Conservation (phyloP, 2,329 filamentous ascomycete genomes). For the Septoria linicola region DNA sequence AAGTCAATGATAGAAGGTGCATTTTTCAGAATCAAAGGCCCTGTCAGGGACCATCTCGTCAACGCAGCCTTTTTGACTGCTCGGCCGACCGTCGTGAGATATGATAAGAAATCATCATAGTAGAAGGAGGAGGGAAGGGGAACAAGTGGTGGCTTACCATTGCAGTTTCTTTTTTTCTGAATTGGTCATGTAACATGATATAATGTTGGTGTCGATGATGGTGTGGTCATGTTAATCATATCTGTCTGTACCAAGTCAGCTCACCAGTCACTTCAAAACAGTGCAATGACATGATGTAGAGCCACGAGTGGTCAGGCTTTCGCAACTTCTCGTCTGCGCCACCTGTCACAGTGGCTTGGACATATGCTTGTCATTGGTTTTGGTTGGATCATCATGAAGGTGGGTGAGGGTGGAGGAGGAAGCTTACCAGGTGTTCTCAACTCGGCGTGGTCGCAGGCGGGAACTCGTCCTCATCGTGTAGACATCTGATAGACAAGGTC, state of each 20-base stretch:
- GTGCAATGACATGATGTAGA: not conserved
- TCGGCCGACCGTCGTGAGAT: slow-evolving; percentile 46
- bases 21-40: slow-evolving; percentile 34
- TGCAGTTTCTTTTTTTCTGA: no score
- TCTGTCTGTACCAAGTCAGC: not conserved
- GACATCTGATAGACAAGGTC: not conserved
- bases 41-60: slow-evolving; percentile 43
- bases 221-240: not conserved
- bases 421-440: no score
- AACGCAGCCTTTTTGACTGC: slow-evolving; percentile 39
- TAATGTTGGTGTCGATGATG: no score
- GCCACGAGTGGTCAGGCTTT: slow-evolving; percentile 27
- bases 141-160: slow-evolving; percentile 7
- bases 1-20: not conserved
- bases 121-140: slow-evolving; percentile 5
- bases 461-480: no score
- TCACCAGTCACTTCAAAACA: not conserved
- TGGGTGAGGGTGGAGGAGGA: not conserved
- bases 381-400: slow-evolving; percentile 37
- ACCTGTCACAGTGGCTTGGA: slow-evolving; percentile 42
- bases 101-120: slow-evolving; percentile 38
- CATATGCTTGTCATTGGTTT: slow-evolving; percentile 44
- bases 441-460: no score
- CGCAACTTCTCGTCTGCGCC: slow-evolving; percentile 38
- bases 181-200: no score